Conservation (phyloP, 495 filamentous ascomycete species). For the Clohesyomyces aquaticus region DNA sequence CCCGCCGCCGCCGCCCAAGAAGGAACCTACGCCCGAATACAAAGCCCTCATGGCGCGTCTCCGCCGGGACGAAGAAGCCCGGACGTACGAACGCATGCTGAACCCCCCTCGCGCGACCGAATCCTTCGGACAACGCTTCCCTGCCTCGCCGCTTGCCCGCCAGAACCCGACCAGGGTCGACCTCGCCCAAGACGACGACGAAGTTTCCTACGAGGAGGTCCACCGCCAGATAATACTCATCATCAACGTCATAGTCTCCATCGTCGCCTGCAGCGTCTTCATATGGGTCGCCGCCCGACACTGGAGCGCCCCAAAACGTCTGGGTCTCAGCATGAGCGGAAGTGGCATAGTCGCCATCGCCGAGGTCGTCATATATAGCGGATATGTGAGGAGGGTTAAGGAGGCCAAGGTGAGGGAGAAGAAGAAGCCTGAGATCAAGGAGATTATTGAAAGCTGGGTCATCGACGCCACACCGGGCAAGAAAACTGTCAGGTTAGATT, state of each 20-base stretch:
- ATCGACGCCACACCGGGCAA: constrained; percentile 49
- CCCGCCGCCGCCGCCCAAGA: constrained; percentile 75
- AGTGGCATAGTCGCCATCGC: constrained; percentile 76
- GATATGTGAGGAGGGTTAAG: constrained; percentile 78
- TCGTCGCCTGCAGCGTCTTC: constrained; percentile 68
- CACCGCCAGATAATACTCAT: constrained; percentile 75
- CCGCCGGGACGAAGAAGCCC: constrained; percentile 75
- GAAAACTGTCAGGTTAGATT: no score
- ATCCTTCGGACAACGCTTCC: constrained; percentile 63
- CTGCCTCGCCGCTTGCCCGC: constrained; percentile 48
- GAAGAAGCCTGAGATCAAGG: constrained; percentile 58
- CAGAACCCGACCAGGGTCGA: constrained; percentile 41
- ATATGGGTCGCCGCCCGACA: constrained; percentile 73
- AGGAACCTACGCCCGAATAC: constrained; percentile 80
- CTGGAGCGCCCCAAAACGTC: constrained; percentile 69
- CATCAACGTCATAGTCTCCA: constrained; percentile 72
- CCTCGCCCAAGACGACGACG: constrained; percentile 43
- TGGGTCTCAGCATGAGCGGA: constrained; percentile 71
- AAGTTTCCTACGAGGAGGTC: constrained; percentile 59
- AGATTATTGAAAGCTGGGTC: constrained; percentile 71
- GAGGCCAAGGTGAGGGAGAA: constrained; percentile 70
- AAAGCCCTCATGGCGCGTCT: constrained; percentile 86
- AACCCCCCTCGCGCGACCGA: constrained; percentile 61
- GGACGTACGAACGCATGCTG: constrained; percentile 76
- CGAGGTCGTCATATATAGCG: constrained; percentile 84